These are phyloP conservation scores for Boletus smithii DNA, from an alignment of 1,284 basidiomycete species.

Conservation along the genomic window DNA sequence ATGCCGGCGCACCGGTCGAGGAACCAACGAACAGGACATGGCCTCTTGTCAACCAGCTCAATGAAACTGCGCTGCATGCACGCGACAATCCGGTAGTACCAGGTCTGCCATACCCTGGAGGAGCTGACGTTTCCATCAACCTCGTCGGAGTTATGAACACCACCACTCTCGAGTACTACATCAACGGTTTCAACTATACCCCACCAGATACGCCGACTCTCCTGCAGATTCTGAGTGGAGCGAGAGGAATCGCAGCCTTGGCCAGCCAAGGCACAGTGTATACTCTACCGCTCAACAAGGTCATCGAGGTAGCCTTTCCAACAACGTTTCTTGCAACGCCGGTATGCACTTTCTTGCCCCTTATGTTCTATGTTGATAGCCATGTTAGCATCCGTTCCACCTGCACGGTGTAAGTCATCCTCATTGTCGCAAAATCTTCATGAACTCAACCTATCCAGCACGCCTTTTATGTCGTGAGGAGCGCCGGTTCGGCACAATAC, in stretches of 20 bases:
- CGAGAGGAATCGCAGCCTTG: conserved; percentile 35
- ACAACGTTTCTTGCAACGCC: conserved; percentile 20
- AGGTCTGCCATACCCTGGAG: conserved; percentile 23
- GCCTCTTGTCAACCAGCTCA: conserved; percentile 2
- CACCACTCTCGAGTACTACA: conserved; percentile 11
- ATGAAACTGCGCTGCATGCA: conserved; percentile 18
- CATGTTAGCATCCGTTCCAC: conserved; percentile 39
- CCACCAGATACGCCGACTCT: conserved; percentile 36
- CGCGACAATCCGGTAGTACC: conserved; percentile 13
- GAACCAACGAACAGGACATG: conserved; percentile 40
- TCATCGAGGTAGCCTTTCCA: conserved; percentile 38
- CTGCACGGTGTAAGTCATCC: conserved; percentile 41
- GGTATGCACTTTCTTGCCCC: conserved; percentile 8
- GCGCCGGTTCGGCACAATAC: conserved; percentile 33
- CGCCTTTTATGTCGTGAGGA: conserved; percentile 41
- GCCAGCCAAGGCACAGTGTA: conserved; percentile 38
- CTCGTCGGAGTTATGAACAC: conserved; percentile 21
- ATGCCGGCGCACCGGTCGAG: conserved; percentile 40
- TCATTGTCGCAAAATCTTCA: neutral
- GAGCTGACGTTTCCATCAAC: conserved; percentile 25
- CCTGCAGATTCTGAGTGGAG: conserved; percentile 47
- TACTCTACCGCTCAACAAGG: conserved; percentile 35
- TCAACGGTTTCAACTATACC: conserved; percentile 31
- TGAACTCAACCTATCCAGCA: conserved; percentile 32
- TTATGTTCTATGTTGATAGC: conserved; percentile 1